Percentiles rank a stretch among this genome's conserved stretches.
Evolutionary conservation across 2,329 filamentous ascomycete species (phyloP).

Genomic region (Penicillium janthinellum): DNA sequence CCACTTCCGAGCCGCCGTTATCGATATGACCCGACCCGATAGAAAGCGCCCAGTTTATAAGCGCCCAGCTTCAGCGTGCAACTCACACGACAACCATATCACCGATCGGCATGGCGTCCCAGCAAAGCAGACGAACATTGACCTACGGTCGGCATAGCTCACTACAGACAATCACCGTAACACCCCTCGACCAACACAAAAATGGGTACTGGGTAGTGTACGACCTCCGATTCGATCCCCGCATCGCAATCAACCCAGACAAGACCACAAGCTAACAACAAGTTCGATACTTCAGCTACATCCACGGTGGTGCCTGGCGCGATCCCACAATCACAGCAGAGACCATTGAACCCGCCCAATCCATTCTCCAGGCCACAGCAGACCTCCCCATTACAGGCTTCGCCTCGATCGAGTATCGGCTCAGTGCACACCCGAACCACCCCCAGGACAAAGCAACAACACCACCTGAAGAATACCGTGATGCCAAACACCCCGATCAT

Average conservation of each 20-base stretch:
- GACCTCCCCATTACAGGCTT: constrained; percentile 40
- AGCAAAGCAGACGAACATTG: constrained; percentile 22
- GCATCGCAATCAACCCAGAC: background rate
- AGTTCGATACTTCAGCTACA: constrained; percentile 35
- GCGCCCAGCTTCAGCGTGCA: background rate
- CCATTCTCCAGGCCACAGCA: constrained; percentile 32
- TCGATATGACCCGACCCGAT: constrained; percentile 7
- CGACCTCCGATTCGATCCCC: constrained; percentile 5
- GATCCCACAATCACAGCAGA: constrained; percentile 45
- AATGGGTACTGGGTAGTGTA: constrained; percentile 47
- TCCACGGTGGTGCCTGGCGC: constrained; percentile 54
- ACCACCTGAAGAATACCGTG: constrained; percentile 31
- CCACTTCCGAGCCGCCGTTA: constrained; percentile 1
- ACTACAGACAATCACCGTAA: constrained; percentile 40
- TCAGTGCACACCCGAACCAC: constrained; percentile 45
- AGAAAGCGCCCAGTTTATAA: background rate
- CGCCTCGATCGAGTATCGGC: constrained; percentile 51
- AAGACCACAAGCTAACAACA: constrained; percentile 6
- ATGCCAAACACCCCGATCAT: constrained; percentile 49
- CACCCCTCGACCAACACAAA: constrained; percentile 20
- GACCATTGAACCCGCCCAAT: constrained; percentile 40
- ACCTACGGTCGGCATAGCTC: constrained; percentile 32
- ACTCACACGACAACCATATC: constrained; percentile 6
- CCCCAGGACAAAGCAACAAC: constrained; percentile 40
- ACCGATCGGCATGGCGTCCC: constrained; percentile 31